Evolutionary conservation across 148 eudicot species (phyloP), one percentile per base, ranked within the genome.

Genomic region (Nepenthes mirabilis): DNA sequence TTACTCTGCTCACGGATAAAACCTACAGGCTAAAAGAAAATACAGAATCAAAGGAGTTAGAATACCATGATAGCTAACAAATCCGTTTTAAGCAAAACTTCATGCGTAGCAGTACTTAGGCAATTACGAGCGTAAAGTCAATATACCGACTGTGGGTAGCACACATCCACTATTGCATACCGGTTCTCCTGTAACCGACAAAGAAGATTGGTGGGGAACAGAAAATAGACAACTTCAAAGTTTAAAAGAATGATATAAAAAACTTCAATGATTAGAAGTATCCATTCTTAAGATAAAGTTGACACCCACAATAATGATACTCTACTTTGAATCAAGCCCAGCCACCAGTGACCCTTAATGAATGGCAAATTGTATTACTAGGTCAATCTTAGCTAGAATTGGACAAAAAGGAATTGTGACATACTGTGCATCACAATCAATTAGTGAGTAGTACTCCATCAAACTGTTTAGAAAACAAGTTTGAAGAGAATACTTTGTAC

Each of bases 1-100:
- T 86, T 86, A 76, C 99, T 94, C 70, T 89, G 79, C 68, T 94
- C 99, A 13, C 86, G 84, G 51, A 94, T 89, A 60, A 79, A 76
- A 70, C 99, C 99, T 81, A 77, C 99, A 71, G 99, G 99, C 99
- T 94, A 56, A 69, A 71, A 68, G 66, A 33, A 58, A 59, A 52
- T 54, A 48, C 48, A 56, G 47, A 58, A 45, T 14, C 23, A 57
- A 47, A 63, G 37, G 10, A 59, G 52, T 62, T 33, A 71, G 72
- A 63, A 13, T 13, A 51, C 23, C 13, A 36, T 11, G 33, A 37
- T 33, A 34, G 1, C 51, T 33, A 32, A 45, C 33, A 47, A 56
- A 23, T 23, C 11, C 45, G 37, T 45, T 34, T 34, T 1, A 23
- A 55, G 58, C 57, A 59, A 34, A 55, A 53, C 53, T 61, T 60